Base-by-base conservation (phyloP, 2,329 filamentous ascomycete genomes). In the Fusarium equiseti region DNA sequence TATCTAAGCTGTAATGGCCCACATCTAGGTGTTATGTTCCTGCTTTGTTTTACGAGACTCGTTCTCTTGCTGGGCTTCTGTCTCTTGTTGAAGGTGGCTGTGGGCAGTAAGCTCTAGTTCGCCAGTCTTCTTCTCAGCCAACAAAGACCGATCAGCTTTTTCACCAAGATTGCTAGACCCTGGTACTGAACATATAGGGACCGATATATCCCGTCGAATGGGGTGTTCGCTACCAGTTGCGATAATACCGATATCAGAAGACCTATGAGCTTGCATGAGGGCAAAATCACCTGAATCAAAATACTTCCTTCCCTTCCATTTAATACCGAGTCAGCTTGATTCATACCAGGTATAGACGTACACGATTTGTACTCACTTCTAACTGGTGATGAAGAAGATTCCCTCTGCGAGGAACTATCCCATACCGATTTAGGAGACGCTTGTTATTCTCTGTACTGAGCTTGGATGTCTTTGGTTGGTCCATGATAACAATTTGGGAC, bases 261-360 rank as follows among this genome's bases (percentile, higher is more conserved):
- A 32, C 22, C 18, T 57, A n/a, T 60, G 50, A 45, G 71, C 71
- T 59, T 73, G 55, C 18, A 46, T 54, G 12, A 73, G 69, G 20
- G 71, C 69, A 51, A 73, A 72, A 46, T 73, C 69, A 16, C 71
- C 69, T 12, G 69, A 73, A 27, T 73, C 69, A 15, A 73, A 73
- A 27, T 68, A 73, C 16, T 68, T 66, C 29, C 69, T 68, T 50
- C 50, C 54, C 69, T 73, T 16, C 0, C 1, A 32, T 32, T 7
- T 5, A 29, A 8, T 26, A 3, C 18, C 18, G 13, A 55, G 35
- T 70, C 15, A 63, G 50, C n/a, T 52, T 51, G 16, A 22, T 45
- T 58, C 7, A 20, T 35, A 15, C 13, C 18, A 20, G 11, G 10
- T 10, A 6, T 5, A 5, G 13, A 29, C 18, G 3, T 5, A 10